Evolutionary conservation across 495 filamentous ascomycete genomes (phyloP).

Genomic region (Sporormia fimetaria): DNA sequence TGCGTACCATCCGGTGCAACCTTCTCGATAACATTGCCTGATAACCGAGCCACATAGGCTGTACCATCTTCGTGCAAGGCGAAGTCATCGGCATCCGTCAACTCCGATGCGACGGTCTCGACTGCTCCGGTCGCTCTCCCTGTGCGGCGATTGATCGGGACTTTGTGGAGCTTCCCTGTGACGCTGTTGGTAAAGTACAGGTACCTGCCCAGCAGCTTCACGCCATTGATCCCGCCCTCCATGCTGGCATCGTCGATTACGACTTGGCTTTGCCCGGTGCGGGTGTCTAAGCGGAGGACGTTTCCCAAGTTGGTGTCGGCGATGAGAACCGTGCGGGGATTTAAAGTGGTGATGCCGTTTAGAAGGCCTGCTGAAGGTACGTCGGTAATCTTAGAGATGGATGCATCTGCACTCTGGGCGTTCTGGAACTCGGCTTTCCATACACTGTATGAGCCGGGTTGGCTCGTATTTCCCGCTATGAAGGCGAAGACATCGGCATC

Average conservation of each 20-base stretch:
- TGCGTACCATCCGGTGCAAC: neutral
- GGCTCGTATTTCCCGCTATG: neutral
- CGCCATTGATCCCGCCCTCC: slow-evolving; percentile 6
- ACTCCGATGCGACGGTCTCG: neutral
- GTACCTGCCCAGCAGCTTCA: neutral
- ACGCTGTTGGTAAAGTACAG: slow-evolving; percentile 9
- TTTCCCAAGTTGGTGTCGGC: slow-evolving; percentile 4
- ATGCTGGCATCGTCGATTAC: slow-evolving; percentile 4
- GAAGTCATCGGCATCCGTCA: slow-evolving; percentile 2
- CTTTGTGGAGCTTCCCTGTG: neutral
- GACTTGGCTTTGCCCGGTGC: neutral
- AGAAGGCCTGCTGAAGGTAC: neutral
- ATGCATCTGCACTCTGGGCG: neutral
- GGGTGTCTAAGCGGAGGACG: neutral
- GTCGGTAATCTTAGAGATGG: slow-evolving; percentile 5
- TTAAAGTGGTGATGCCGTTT: slow-evolving; percentile 7
- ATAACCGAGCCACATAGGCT: neutral
- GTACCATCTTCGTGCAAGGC: slow-evolving; percentile 6
- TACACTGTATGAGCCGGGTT: slow-evolving; percentile 1
- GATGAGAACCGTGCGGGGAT: slow-evolving; percentile 2
- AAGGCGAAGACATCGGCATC: slow-evolving; percentile 7
- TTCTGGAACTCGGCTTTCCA: slow-evolving; percentile 5
- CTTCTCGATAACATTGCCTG: neutral
- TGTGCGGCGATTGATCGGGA: neutral
- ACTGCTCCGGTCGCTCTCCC: neutral